Conservation (phyloP, 2,329 filamentous ascomycete genomes). For the Gaeumannomyces tritici region DNA sequence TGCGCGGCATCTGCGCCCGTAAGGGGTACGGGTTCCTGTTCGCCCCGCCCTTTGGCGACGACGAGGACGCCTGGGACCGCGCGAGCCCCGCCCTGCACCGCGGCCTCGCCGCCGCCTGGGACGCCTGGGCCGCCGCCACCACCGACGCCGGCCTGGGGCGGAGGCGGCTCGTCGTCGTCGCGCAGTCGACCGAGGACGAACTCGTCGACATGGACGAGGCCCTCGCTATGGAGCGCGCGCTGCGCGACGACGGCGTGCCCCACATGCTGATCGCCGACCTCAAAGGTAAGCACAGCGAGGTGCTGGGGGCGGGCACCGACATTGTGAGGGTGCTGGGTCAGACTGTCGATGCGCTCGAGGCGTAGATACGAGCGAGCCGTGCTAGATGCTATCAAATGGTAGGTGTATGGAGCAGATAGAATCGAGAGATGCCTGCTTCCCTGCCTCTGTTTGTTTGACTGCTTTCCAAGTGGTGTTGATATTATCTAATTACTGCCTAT, state of each 20-base stretch:
- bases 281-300: slow-evolving; percentile 50
- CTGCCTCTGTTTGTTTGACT: background rate
- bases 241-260: slow-evolving; percentile 27
- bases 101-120: slow-evolving; percentile 9
- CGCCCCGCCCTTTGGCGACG: slow-evolving; percentile 45
- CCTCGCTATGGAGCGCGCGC: slow-evolving; percentile 40
- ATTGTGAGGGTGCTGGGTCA: slow-evolving; percentile 37
- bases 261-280: slow-evolving; percentile 34
- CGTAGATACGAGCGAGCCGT: background rate
- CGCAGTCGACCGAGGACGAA: slow-evolving; percentile 35
- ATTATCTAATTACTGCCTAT: background rate
- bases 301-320: slow-evolving; percentile 51
- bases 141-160: background rate
- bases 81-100: slow-evolving; percentile 42
- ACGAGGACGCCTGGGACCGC: slow-evolving; percentile 37
- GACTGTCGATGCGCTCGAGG: slow-evolving; percentile 8
- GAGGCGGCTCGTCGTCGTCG: slow-evolving; percentile 27
- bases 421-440: background rate
- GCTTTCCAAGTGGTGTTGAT: background rate
- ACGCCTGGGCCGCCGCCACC: background rate
- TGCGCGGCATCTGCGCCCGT: slow-evolving; percentile 41
- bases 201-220: slow-evolving; percentile 49
- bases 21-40: slow-evolving; percentile 49
- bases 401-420: background rate
- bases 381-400: background rate